Base-by-base conservation (phyloP, 768 basidiomycete genomes). In the Tubosaeta sp. region DNA sequence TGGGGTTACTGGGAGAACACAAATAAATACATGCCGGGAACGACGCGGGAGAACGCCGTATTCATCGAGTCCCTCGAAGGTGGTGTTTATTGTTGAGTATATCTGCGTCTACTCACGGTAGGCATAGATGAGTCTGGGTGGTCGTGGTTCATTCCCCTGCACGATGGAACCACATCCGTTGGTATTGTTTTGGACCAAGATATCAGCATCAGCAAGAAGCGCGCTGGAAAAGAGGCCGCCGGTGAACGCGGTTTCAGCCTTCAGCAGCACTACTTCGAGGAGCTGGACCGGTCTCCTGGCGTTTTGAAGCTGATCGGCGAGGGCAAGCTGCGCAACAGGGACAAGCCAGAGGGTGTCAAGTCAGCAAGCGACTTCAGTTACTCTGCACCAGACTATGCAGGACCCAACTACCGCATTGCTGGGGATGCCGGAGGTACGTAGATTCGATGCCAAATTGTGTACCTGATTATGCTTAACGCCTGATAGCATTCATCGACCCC, bases 1-100 rank as follows among this genome's bases (percentile, higher is more conserved):
- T 46, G 46, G 35, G 46, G 46, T 19, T 46, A 38, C 46, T 46
- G 46, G 46, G 46, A 46, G 25, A 29, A 46, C 35, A 38, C 46
- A 6, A 19, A 19, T 2, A 46, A 29, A 14, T 46, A 46, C 25
- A 38, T 46, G 46, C 46, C 46, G 3, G 22, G 25, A 24, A 46
- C 46, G 35, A 34, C 30, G 14, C 44, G 31, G 1, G 44, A 45
- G 9, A 45, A 45, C 5, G 44, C 31, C 13, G 31, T 45, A 4
- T 2, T 45, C 14, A 45, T 45, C 19, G 44, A 45, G 5, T 19
- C 44, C 21, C 44, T 45, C 14, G 14, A 34, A 45, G 44, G 31
- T 45, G 30, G 21, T 45, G 30, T 8, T 30, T 18, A 22, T 32
- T 21, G n/a, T 9, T 9, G 4, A 4, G 1, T 34, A 7, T 16